Base-by-base conservation (phyloP, 2,329 filamentous ascomycete species). In the Aspergillus tamarii region DNA sequence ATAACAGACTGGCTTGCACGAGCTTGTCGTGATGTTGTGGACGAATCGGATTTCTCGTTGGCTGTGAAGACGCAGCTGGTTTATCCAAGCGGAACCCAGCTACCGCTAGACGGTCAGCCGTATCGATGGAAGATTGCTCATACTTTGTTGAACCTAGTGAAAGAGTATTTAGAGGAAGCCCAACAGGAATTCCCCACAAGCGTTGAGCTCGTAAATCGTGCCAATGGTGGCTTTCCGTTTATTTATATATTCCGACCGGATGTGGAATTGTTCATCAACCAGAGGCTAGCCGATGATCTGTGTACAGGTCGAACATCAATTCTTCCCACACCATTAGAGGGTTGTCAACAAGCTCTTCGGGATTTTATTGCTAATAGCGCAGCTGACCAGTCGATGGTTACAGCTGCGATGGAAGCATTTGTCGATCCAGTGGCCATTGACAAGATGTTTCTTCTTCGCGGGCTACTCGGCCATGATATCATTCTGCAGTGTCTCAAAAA, bases 11-110 rank as follows among this genome's bases (percentile, higher is more conserved):
- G 84, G 78, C 71, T 91, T 6, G 77, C 84, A 2, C 63, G 64
- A 0, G 70, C 78, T 2, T 84, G 82, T 3, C 82, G 88, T 0
- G 89, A 92, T 69, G 79, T 91, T 0, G 74, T 91, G 0, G 89
- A 91, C 65, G 89, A 91, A 69, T 89, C 82, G 1, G 86, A 88
- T 64, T 80, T 84, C 45, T 87, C 84, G 0, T 72, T 89, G 0
- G 82, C 82, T 0, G 79, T 84, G 0, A 83, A 82, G 45, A 87
- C 84, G 0, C 85, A 89, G 64, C 73, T 89, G 0, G 86, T 88
- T 3, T 88, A 88, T 52, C 85, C 86, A 0, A 83, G 81, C 9
- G 86, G 87, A 0, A 59, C 77, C 0, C 82, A 85, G 45, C 74
- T 77, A 9, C 66, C 78, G 0, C 74, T 89, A 0, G 85, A 89